Percentiles rank a stretch among this genome's conserved stretches.
Evolutionary conservation across 768 basidiomycete genomes (phyloP).

Genomic region (Leccinum boreale): DNA sequence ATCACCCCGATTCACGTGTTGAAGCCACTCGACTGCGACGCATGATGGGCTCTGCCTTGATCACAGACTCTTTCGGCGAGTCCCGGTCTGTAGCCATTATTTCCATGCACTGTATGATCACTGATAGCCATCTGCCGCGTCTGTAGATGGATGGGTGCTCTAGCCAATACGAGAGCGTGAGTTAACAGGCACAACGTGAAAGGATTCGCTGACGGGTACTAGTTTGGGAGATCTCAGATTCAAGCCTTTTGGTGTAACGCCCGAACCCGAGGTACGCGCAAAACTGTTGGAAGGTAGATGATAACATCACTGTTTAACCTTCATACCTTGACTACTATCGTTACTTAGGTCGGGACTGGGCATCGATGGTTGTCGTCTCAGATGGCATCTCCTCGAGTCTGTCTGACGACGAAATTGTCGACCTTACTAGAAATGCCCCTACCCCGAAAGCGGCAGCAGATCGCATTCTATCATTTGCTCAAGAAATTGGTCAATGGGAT

Average conservation of each 20-base stretch:
- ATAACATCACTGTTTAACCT: background rate
- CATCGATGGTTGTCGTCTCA: conserved; percentile 85
- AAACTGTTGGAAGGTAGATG: conserved; percentile 68
- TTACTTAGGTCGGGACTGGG: conserved; percentile 72
- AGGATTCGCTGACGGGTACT: conserved; percentile 5
- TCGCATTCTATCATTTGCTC: conserved; percentile 78
- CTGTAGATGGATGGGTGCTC: conserved; percentile 89
- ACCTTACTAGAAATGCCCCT: conserved; percentile 70
- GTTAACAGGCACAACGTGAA: conserved; percentile 16
- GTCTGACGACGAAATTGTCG: conserved; percentile 92
- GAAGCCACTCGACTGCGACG: conserved; percentile 83
- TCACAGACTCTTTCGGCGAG: conserved; percentile 95
- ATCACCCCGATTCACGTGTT: conserved; percentile 89
- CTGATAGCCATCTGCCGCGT: background rate
- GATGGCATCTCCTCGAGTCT: conserved; percentile 91
- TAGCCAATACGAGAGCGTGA: conserved; percentile 89
- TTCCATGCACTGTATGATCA: background rate
- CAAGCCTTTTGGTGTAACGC: conserved; percentile 88
- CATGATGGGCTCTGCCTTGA: conserved; percentile 86
- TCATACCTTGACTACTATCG: background rate
- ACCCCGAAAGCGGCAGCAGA: conserved; percentile 82
- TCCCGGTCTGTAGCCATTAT: conserved; percentile 50
- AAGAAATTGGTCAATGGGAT: conserved; percentile 81
- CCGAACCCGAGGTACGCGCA: conserved; percentile 84
- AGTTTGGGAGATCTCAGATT: conserved; percentile 88